Base-by-base conservation (phyloP, 345 rosid genomes). In the Ceriops zippeliana region DNA sequence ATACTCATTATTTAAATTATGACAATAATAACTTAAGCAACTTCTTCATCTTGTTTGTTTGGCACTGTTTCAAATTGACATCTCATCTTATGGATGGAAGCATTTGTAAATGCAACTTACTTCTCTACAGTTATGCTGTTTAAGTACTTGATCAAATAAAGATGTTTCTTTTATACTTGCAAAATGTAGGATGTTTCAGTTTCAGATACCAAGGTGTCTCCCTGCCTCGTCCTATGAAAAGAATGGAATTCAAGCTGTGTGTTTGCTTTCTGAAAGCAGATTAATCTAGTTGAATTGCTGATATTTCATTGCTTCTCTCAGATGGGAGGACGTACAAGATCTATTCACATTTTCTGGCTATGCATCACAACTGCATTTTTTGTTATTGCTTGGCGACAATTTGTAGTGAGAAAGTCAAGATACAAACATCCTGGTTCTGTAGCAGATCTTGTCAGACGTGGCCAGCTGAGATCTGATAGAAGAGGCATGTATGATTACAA, bases 361-460 rank as follows among this genome's bases (percentile, higher is more conserved):
- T 83, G 77, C 68, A 31, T 89, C 62, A 80, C 81, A 22, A 76
- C 89, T 81, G 85, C 92, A 58, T 67, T 88, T 59, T 42, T 89
- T 69, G 52, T 86, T 52, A 65, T 88, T 71, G 81, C 76, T 27
- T 61, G 84, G 68, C 82, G 96, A 75, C 81, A 71, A 22, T 78
- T 59, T 49, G 69, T 75, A n/a, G 70, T 65, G 7, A 82, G 86
- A 75, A 84, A 80, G 80, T 82, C 84, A 21, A 86, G 75, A 76
- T 52, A 80, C 13, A 74, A 69, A 42, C 84, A 28, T 58, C 80
- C 86, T 59, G 96, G 99, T 67, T 82, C 97, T 9, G 93, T 91
- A 24, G 86, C 93, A 65, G 99, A 93, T 83, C 97, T 93, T 71
- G 99, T 93, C 67, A 89, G 96, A 75, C 96, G 97, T 15, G 97